Percentiles rank a stretch among this genome's conserved stretches.
Evolutionary conservation across 768 basidiomycete genomes (phyloP).

Genomic region (Termitomyces sp.): DNA sequence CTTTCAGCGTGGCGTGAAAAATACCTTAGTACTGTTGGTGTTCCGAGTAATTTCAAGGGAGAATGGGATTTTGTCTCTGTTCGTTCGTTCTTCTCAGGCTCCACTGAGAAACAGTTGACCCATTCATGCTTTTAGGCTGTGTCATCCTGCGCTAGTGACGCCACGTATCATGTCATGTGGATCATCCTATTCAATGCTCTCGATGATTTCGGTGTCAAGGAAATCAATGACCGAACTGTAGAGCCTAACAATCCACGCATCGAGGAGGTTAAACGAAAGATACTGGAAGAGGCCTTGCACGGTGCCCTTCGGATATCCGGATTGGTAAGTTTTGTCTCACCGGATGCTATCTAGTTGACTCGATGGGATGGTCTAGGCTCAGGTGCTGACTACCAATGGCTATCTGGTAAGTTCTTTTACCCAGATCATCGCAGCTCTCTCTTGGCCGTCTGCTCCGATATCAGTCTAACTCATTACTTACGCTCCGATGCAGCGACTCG

Average conservation of each 20-base stretch:
- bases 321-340: conserved; percentile 44
- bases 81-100: conserved; percentile 15
- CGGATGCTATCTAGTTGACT: conserved; percentile 1
- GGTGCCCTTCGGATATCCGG: conserved; percentile 85
- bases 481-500: conserved; percentile 47
- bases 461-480: conserved; percentile 3
- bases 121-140: conserved; percentile 30
- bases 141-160: conserved; percentile 71
- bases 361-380: conserved; percentile 39
- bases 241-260: conserved; percentile 42
- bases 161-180: conserved; percentile 92
- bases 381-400: conserved; percentile 80
- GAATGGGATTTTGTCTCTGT: conserved; percentile 87
- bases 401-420: conserved; percentile 54
- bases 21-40: conserved; percentile 74
- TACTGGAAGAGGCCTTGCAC: conserved; percentile 78
- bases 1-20: conserved; percentile 72
- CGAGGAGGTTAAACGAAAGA: conserved; percentile 59
- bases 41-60: conserved; percentile 76
- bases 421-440: conserved; percentile 14
- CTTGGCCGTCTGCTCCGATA: neutral
- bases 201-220: conserved; percentile 80
- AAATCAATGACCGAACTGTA: conserved; percentile 45
- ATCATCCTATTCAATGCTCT: conserved; percentile 76
- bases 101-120: conserved; percentile 1